Evolutionary conservation across 805 yeast genomes (phyloP).

Genomic region (Lipomyces orientalis): DNA sequence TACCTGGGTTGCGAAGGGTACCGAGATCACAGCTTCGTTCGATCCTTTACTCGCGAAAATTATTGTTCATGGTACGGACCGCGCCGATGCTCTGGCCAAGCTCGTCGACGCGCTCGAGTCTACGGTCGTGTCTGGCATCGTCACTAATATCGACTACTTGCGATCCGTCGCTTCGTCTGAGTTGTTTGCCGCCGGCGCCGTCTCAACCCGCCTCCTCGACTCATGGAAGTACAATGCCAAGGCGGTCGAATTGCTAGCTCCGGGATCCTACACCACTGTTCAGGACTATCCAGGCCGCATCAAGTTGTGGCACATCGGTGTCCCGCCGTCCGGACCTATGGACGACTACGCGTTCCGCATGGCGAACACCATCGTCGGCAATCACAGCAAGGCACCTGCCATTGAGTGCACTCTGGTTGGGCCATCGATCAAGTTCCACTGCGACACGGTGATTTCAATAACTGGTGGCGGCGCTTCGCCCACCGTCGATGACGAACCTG

Average conservation of each 20-base stretch:
- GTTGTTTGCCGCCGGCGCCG: constrained; percentile 82
- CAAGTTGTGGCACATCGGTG: constrained; percentile 89
- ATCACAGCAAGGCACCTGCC: constrained; percentile 80
- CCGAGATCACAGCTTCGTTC: constrained; percentile 86
- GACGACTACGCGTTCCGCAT: constrained; percentile 87
- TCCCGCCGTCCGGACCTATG: constrained; percentile 99
- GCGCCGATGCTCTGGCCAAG: constrained; percentile 80
- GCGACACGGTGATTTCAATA: constrained; percentile 74
- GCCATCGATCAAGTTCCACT: constrained; percentile 84
- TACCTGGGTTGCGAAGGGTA: constrained; percentile 91
- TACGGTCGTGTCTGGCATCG: constrained; percentile 86
- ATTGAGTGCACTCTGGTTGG: constrained; percentile 88
- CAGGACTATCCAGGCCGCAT: constrained; percentile 95
- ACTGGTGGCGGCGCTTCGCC: constrained; percentile 85
- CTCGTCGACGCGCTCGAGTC: constrained; percentile 82
- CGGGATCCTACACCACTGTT: constrained; percentile 95
- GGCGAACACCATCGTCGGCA: constrained; percentile 91
- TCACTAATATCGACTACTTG: constrained; percentile 88
- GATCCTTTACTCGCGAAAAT: constrained; percentile 95
- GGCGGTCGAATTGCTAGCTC: constrained; percentile 82
- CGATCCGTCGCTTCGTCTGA: constrained; percentile 80
- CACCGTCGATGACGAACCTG: constrained; percentile 63
- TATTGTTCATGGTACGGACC: constrained; percentile 89
- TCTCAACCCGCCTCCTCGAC: constrained; percentile 88
- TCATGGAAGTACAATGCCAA: constrained; percentile 71